Evolutionary conservation across 371 early-diverging fungal species (phyloP), one percentile per base, ranked within the genome.

Genomic region (Coemansia sp.): DNA sequence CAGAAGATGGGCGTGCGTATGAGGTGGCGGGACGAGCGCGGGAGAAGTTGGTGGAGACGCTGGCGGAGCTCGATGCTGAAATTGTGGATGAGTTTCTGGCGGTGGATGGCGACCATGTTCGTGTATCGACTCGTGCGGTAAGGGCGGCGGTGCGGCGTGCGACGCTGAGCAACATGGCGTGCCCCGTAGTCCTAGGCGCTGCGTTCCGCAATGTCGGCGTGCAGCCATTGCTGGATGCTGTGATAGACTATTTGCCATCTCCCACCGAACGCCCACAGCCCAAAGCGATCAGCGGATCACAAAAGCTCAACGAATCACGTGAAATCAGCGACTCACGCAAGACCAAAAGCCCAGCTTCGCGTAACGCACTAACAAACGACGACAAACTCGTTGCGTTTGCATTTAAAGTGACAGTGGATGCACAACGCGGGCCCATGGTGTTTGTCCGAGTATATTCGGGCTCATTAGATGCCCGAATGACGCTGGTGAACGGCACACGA

Each of bases 401-500:
- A 0, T 97, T 97, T 82, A 98, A 98, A 64, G 95, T 98, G 0
- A 82, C 90, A 0, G 88, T 92, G 56, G 95, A 97, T 72, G 69
- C 84, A 5, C 84, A 87, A 59, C 86, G 93, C 18, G 98, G 98
- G 2, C 86, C 92, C 4, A 79, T 97, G 82, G 93, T 94, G 1
- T 98, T 90, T 80, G 90, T 97, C n/a, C 85, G 96, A 8, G 92
- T 96, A 1, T 98, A 97, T 72, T 87, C 94, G 0, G 98, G 90
- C 27, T 79, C 84, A 22, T 66, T 95, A n/a, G 84, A 86, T 18
- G 80, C 84, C 22, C 84, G 92, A 1, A 81, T 82, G 57, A 83
- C 88, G 4, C 78, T 93, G 22, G 84, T 85, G 77, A 93, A 93
- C 61, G 86, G 85, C 5, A 87, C 86, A 0, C 84, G 81, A 0